Base-by-base conservation (phyloP, 1,139 yeast genomes). In the Kodamaea plutei region DNA sequence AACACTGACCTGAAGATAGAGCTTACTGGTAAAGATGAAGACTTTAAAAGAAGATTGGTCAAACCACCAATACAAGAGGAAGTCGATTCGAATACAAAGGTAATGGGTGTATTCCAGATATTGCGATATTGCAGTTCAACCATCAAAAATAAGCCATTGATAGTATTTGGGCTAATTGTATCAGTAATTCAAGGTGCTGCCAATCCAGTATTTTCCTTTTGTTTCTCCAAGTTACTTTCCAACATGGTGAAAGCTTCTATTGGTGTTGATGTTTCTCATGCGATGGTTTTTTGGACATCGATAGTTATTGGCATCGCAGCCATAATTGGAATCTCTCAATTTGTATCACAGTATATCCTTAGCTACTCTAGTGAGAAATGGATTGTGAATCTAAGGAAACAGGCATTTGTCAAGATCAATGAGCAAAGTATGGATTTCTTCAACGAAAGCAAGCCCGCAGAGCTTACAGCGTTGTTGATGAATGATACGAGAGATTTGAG, bases 401-500 rank as follows among this genome's bases (percentile, higher is more conserved):
- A 42, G 8, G 63, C 76, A 0, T 73, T 85, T 40, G 44, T 46
- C 2, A 64, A 59, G 15, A 58, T 88, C 2, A 54, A 76, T 5
- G 54, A 59, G 3, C 84, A 79, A 42, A 75, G 74, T 21, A 45
- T 78, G 47, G 44, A 61, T 2, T 85, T 82, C 76, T 80, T 77
- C 43, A 56, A 59, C 20, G 38, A 47, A 2, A 58, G 64, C 28
- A 63, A 63, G 15, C 64, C 84, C 0, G 69, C 84, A 10, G 80
- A 78, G 40, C 48, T 84, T 2, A 70, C 82, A 4, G 75, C 94
- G 0, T 61, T 85, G 13, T 45, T 88, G 3, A 65, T 88, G 72
- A 87, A 84, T 50, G 96, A 89, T 50, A 59, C 87, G 0, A 75
- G 95, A 44, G 95, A 85, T 47, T 60, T 84, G 40, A 68, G 96